phyloP scores from a whole-genome alignment of 345 rosid species.

The Cardamine resedifolia region DNA sequence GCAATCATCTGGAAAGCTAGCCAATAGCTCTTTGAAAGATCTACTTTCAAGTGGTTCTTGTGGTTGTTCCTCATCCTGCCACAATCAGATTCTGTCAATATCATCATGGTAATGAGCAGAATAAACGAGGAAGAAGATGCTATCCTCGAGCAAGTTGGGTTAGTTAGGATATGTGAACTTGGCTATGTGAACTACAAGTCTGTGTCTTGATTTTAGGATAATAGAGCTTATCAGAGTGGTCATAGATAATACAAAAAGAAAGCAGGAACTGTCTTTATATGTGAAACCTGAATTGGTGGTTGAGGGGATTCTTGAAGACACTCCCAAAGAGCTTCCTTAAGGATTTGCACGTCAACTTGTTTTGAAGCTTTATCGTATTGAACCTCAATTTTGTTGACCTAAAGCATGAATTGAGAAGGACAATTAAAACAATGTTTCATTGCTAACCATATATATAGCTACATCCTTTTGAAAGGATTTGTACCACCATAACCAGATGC shows the following conservation, averaged over 20 bases:
- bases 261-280: background rate
- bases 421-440: background rate
- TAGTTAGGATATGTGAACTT: background rate
- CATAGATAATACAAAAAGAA: background rate
- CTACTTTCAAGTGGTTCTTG: slow-evolving; percentile 49
- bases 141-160: background rate
- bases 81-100: slow-evolving; percentile 16
- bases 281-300: slow-evolving; percentile 47
- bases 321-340: slow-evolving; percentile 87
- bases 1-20: slow-evolving; percentile 69
- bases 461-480: slow-evolving; percentile 13
- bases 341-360: slow-evolving; percentile 87
- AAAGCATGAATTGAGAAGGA: slow-evolving; percentile 15
- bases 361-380: slow-evolving; percentile 83
- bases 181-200: background rate
- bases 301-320: slow-evolving; percentile 57
- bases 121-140: background rate
- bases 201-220: background rate
- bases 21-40: slow-evolving; percentile 72
- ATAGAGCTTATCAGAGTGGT: background rate
- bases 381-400: slow-evolving; percentile 84
- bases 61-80: slow-evolving; percentile 38
- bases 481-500: slow-evolving; percentile 7
- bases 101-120: slow-evolving; percentile 1
- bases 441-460: background rate